phyloP scores from a whole-genome alignment of 495 filamentous ascomycete genomes.

The Penicillium arizonense region DNA sequence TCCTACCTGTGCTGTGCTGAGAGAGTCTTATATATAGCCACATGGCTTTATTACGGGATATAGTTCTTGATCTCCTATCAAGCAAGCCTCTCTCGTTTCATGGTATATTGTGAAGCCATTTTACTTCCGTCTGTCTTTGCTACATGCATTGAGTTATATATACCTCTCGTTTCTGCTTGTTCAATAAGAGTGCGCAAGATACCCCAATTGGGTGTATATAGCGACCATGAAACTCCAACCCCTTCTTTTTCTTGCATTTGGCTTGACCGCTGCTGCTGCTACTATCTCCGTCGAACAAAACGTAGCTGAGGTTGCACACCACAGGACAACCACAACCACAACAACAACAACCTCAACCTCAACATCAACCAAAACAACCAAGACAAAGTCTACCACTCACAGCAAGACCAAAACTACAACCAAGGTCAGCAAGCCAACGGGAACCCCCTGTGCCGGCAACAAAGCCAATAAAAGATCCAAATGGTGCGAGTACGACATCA shows the following conservation, averaged over 20 bases:
- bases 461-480: conserved; percentile 34
- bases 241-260: background rate
- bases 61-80: background rate
- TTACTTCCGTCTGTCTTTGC: background rate
- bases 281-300: background rate
- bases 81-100: background rate
- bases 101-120: background rate
- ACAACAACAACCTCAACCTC: background rate
- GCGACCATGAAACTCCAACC: background rate
- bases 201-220: background rate
- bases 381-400: background rate
- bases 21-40: background rate
- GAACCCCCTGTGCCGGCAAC: conserved; percentile 33
- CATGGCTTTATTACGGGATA: background rate
- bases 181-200: background rate
- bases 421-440: conserved; percentile 1
- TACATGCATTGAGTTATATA: background rate
- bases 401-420: background rate
- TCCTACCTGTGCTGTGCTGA: background rate
- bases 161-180: background rate
- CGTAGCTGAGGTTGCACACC: background rate
- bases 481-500: conserved; percentile 44
- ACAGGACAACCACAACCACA: background rate
- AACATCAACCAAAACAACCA: background rate
- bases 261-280: background rate